These are phyloP conservation scores for Aspergillus spinulosporus DNA, from an alignment of 2,329 filamentous ascomycete species.

Conservation along the genomic window DNA sequence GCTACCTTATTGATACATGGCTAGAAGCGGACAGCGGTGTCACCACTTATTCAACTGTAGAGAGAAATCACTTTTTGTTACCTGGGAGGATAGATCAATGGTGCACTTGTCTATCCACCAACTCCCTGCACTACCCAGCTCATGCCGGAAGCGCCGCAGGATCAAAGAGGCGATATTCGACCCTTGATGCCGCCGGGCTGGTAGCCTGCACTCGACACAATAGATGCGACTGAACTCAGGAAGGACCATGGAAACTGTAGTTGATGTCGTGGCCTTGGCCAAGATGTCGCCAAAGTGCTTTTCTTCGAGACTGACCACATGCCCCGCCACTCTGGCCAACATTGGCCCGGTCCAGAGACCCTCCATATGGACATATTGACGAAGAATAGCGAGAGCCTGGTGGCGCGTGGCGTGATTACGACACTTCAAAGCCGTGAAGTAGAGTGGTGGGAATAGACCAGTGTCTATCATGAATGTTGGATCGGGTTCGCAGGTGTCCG, in stretches of 20 bases:
- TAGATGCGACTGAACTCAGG: conserved; percentile 1
- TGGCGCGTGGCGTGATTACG: neutral
- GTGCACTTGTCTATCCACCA: neutral
- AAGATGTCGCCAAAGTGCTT: neutral
- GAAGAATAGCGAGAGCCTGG: neutral
- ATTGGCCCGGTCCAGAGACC: conserved; percentile 4
- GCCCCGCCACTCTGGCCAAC: neutral
- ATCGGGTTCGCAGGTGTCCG: neutral
- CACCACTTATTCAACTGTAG: neutral
- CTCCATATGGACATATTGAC: neutral
- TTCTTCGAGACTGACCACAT: neutral
- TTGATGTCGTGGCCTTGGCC: neutral
- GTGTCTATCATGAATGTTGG: conserved; percentile 1
- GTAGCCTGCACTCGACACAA: conserved; percentile 1
- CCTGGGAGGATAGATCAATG: neutral
- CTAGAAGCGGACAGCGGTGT: no score
- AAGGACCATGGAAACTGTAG: neutral
- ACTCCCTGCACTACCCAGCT: neutral
- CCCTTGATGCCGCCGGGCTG: neutral
- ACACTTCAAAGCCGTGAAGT: conserved; percentile 3
- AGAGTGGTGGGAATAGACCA: neutral
- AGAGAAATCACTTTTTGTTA: neutral
- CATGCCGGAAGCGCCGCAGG: conserved; percentile 1
- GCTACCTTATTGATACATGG: no score
- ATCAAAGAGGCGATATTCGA: neutral